Percentiles rank a stretch among this genome's conserved stretches.
phyloP scores from a whole-genome alignment of 1,139 yeast species.

The Diutina mesorugosa region DNA sequence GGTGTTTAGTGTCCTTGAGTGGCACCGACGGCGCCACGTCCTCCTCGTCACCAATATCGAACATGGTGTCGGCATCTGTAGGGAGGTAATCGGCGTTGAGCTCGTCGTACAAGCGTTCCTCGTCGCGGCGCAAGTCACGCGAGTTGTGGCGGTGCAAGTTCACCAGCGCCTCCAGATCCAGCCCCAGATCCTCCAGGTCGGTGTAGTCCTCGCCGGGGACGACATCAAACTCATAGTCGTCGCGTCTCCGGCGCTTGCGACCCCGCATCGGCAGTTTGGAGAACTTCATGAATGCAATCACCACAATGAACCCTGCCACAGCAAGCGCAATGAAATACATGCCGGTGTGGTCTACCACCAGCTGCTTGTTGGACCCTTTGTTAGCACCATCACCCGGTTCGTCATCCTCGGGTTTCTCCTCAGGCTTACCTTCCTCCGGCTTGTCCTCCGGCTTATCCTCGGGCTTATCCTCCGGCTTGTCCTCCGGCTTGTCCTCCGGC shows the following conservation, averaged over 20 bases:
- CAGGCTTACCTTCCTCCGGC: conserved; percentile 10
- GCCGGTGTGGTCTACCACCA: conserved; percentile 29
- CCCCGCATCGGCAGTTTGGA: conserved; percentile 30
- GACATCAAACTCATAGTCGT: conserved; percentile 68
- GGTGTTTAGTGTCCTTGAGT: conserved; percentile 5
- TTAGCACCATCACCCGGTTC: conserved; percentile 4
- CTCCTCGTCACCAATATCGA: conserved; percentile 24
- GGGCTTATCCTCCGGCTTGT: background rate
- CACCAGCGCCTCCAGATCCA: conserved; percentile 14
- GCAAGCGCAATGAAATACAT: conserved; percentile 50
- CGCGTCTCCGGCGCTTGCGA: conserved; percentile 51
- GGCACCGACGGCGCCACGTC: conserved; percentile 8
- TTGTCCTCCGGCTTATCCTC: background rate
- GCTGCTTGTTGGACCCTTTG: conserved; percentile 20
- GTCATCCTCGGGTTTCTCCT: conserved; percentile 11
- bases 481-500: background rate
- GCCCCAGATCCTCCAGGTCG: conserved; percentile 12
- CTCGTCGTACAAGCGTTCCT: conserved; percentile 28
- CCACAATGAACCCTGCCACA: conserved; percentile 43
- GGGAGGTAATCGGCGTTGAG: conserved; percentile 26
- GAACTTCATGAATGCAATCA: conserved; percentile 39
- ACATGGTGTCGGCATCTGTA: conserved; percentile 28
- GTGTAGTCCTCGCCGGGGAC: conserved; percentile 54
- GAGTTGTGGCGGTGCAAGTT: conserved; percentile 13
- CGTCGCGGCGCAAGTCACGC: conserved; percentile 13